Evolutionary conservation across 1,284 basidiomycete genomes (phyloP).

Genomic region (Moesziomyces parantarcticus): DNA sequence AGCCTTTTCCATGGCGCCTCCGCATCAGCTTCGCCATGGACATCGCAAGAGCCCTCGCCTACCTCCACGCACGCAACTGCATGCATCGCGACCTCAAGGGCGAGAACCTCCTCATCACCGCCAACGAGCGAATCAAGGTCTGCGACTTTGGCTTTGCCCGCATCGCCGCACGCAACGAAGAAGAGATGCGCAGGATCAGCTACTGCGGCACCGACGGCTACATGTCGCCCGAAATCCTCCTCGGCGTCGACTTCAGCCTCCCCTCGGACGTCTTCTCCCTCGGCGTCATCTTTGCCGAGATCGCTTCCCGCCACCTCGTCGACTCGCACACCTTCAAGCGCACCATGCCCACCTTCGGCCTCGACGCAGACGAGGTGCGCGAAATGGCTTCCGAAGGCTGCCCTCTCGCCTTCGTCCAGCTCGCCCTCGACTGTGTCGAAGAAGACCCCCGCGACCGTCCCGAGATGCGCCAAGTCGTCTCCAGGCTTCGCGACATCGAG

Average conservation of each 20-base stretch:
- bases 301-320: constrained; percentile 83
- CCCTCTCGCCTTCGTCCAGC: constrained; percentile 79
- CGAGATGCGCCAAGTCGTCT: constrained; percentile 80
- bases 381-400: constrained; percentile 79
- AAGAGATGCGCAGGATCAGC: constrained; percentile 88
- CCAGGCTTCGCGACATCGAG: constrained; percentile 81
- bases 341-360: constrained; percentile 72
- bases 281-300: constrained; percentile 94
- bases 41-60: constrained; percentile 91
- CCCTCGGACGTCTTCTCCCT: constrained; percentile 94
- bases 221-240: constrained; percentile 84
- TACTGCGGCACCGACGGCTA: constrained; percentile 90
- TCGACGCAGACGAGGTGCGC: constrained; percentile 81
- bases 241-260: constrained; percentile 89
- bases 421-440: constrained; percentile 82
- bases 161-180: constrained; percentile 88
- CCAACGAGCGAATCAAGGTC: constrained; percentile 92
- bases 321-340: constrained; percentile 71
- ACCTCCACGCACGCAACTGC: constrained; percentile 87
- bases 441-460: constrained; percentile 80
- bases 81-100: constrained; percentile 87
- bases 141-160: constrained; percentile 94
- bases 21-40: constrained; percentile 93
- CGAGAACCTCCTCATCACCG: constrained; percentile 93
- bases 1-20: constrained; percentile 69